phyloP scores from a whole-genome alignment of 805 yeast genomes.

The Priceomyces castillae region DNA sequence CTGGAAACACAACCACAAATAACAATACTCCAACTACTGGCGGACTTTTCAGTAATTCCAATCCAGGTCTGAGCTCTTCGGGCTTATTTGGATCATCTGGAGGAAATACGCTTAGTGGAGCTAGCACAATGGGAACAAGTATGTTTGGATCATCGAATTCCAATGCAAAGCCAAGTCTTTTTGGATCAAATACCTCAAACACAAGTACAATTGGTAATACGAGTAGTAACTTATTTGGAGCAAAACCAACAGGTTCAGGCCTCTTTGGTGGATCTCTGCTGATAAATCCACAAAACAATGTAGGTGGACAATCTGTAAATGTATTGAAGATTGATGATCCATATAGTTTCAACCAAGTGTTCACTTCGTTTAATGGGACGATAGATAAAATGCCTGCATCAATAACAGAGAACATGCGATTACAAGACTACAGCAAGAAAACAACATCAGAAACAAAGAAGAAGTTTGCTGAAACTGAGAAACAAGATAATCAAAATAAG shows the following conservation, averaged over 20 bases:
- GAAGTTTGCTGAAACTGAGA: slow-evolving; percentile 15
- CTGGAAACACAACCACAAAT: slow-evolving; percentile 17
- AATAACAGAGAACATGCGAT: slow-evolving; percentile 25
- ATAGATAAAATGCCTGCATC: slow-evolving; percentile 30
- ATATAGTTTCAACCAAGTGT: slow-evolving; percentile 26
- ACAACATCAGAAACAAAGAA: slow-evolving; percentile 15
- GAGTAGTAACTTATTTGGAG: not conserved
- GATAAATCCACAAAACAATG: not conserved
- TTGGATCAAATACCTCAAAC: not conserved
- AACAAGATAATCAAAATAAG: slow-evolving; percentile 4
- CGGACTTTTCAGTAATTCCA: slow-evolving; percentile 21
- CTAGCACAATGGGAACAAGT: not conserved
- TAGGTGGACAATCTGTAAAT: not conserved
- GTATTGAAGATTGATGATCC: slow-evolving; percentile 19
- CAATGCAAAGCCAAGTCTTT: not conserved
- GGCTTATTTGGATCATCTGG: slow-evolving; percentile 2
- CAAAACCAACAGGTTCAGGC: not conserved
- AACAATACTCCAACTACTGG: slow-evolving; percentile 14
- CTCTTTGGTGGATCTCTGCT: not conserved
- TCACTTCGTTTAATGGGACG: slow-evolving; percentile 19
- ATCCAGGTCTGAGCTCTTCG: not conserved
- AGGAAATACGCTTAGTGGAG: not conserved
- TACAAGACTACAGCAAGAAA: slow-evolving; percentile 13
- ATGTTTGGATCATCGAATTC: not conserved
- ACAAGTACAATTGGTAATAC: not conserved